Evolutionary conservation across 2,329 filamentous ascomycete genomes (phyloP), one percentile per base, ranked within the genome.

Genomic region (Colletotrichum sojae): DNA sequence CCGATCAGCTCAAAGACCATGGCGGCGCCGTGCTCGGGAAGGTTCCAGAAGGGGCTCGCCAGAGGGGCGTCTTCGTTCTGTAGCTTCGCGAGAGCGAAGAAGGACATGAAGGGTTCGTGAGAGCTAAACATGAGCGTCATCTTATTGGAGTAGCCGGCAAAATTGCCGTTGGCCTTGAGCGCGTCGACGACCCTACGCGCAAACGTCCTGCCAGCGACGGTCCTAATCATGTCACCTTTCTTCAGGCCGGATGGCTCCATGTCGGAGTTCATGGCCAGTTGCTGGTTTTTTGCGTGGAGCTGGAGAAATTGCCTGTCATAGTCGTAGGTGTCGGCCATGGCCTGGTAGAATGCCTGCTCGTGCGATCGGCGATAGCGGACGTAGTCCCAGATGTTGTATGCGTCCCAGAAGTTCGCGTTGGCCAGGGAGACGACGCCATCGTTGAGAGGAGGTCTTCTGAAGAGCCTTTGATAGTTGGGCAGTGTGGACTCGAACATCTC

Each of bases 1-100:
- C 78, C 77, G 40, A 83, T 77, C 18, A 90, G 78, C 81, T 97
- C 94, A 76, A 96, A 94, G 0, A 88, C 83, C 86, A 97, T 91
- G 48, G 89, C 87, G 1, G 90, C 91, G 0, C 94, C 94, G 45
- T 94, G 93, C 72, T 91, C 86, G 0, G 92, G 90, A 15, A 89
- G 67, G 2, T 68, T 71, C 4, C 76, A 75, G 60, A 80, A 78
- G 72, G 71, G 76, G 39, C 68, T 75, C 53, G 76, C 82, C 4
- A 86, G 83, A n/a, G 81, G 84, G 75, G 90, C 89, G 59, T 89
- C 77, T 0, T 78, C 75, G 56, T 82, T 83, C 5, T 82, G 81
- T 8, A 90, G 81, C 0, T 80, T 78, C 0, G 84, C 77, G 3
- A 90, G 78, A 1, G 83, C 78, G 72, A 88, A 87, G 73, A 90